Percentiles rank a stretch among this genome's conserved stretches.
Evolutionary conservation across 441 rosid genomes (phyloP).

Genomic region (Brassica balearica): DNA sequence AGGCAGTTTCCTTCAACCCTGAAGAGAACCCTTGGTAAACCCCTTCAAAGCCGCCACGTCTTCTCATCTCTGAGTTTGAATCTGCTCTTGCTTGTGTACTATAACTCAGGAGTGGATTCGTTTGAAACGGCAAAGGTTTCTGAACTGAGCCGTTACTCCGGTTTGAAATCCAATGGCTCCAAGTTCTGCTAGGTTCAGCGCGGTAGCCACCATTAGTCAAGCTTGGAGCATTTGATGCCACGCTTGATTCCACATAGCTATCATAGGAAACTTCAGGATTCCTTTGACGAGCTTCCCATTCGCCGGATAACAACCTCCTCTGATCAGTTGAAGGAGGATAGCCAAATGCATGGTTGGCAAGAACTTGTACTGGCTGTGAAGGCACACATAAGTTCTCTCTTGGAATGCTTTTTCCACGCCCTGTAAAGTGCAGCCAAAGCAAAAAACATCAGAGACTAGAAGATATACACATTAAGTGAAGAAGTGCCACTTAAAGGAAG

Average conservation of each 20-base stretch:
- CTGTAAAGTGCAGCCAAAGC: slow-evolving; percentile 51
- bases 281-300: slow-evolving; percentile 55
- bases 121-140: slow-evolving; percentile 59
- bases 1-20: slow-evolving; percentile 30
- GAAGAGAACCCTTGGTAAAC: slow-evolving; percentile 36
- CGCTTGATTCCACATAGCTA: slow-evolving; percentile 52
- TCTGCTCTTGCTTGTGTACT: slow-evolving; percentile 33
- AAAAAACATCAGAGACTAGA: slow-evolving; percentile 39
- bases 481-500: slow-evolving; percentile 10
- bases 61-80: slow-evolving; percentile 33
- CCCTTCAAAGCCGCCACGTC: slow-evolving; percentile 21
- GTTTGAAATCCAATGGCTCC: slow-evolving; percentile 61
- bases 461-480: slow-evolving; percentile 10
- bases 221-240: slow-evolving; percentile 57
- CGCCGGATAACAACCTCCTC: slow-evolving; percentile 42
- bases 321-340: slow-evolving; percentile 55
- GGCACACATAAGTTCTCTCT: slow-evolving; percentile 38
- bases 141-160: slow-evolving; percentile 57
- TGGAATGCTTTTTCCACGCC: slow-evolving; percentile 48
- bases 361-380: slow-evolving; percentile 54
- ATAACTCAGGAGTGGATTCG: slow-evolving; percentile 56
- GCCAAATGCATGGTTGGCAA: slow-evolving; percentile 46
- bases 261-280: slow-evolving; percentile 50
- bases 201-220: slow-evolving; percentile 47
- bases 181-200: slow-evolving; percentile 56